A percentile compares a stretch with the other conserved stretches of the same genome.
Evolutionary conservation across 108 stramenopile genomes (phyloP).

Genomic region (Skeletonema marinoi): DNA sequence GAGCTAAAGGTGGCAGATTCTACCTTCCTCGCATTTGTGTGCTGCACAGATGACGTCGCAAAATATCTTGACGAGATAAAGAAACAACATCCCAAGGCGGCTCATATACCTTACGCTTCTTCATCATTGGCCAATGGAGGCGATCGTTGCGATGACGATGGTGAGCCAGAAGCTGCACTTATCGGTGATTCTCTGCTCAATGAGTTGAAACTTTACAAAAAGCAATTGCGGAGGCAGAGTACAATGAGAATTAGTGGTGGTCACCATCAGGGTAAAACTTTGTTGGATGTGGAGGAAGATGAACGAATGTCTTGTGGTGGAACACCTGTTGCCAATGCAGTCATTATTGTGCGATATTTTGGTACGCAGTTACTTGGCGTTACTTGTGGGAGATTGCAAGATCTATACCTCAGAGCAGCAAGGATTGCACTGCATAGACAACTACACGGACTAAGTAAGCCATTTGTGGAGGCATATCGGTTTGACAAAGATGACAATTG

Average conservation of each 20-base stretch:
- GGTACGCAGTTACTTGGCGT: constrained; percentile 58
- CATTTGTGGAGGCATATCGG: constrained; percentile 39
- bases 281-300: neutral
- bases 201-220: constrained; percentile 27
- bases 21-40: constrained; percentile 63
- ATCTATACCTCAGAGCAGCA: constrained; percentile 55
- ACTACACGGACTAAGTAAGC: constrained; percentile 32
- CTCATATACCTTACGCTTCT: constrained; percentile 56
- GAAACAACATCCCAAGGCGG: constrained; percentile 50
- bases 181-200: constrained; percentile 38
- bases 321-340: constrained; percentile 34
- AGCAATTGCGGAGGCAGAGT: constrained; percentile 2
- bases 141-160: constrained; percentile 56
- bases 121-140: constrained; percentile 8
- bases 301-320: constrained; percentile 2
- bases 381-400: constrained; percentile 65
- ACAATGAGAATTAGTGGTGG: constrained; percentile 20
- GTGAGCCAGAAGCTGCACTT: constrained; percentile 45
- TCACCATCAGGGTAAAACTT: no score
- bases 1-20: constrained; percentile 58
- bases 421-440: constrained; percentile 61
- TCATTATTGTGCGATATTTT: constrained; percentile 70
- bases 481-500: constrained; percentile 18
- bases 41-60: constrained; percentile 23
- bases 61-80: constrained; percentile 24